Conservation (phyloP, 1,284 basidiomycete species). For the Melampsora occidentalis region DNA sequence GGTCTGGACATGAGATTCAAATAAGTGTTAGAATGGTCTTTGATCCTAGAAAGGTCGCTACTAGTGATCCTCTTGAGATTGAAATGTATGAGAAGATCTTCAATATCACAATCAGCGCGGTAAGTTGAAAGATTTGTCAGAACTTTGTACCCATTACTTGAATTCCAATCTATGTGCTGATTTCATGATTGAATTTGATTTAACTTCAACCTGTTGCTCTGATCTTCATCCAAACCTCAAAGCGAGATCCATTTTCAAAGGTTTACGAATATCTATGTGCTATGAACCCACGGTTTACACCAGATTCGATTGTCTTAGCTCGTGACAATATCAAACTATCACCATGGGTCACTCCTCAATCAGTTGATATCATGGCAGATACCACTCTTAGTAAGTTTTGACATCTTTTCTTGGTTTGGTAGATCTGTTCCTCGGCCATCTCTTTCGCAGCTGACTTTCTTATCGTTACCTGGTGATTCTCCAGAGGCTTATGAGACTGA, state of each 20-base stretch:
- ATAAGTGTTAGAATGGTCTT: constrained; percentile 23
- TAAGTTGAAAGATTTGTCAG: background rate
- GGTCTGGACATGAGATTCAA: background rate
- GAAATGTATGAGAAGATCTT: background rate
- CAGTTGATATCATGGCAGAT: constrained; percentile 12
- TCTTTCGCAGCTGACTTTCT: background rate
- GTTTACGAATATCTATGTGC: constrained; percentile 1
- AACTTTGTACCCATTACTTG: background rate
- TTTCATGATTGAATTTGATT: background rate
- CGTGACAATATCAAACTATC: constrained; percentile 30
- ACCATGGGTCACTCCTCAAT: constrained; percentile 40
- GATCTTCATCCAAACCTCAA: too few relatives aligned
- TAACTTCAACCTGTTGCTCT: background rate
- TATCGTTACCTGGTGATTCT: background rate
- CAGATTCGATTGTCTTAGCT: constrained; percentile 20
- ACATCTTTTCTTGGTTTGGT: background rate
- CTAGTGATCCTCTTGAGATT: background rate
- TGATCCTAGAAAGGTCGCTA: constrained; percentile 15
- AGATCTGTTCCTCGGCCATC: background rate
- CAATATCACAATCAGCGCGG: background rate
- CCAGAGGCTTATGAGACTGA: constrained; percentile 37
- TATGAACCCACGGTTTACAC: constrained; percentile 5
- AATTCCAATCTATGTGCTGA: background rate
- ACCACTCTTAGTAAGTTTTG: constrained; percentile 20
- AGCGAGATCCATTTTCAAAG: constrained; percentile 21